These are phyloP conservation scores for Chenopodium formosanum DNA, from an alignment of 148 eudicot species.

Conservation along the genomic window DNA sequence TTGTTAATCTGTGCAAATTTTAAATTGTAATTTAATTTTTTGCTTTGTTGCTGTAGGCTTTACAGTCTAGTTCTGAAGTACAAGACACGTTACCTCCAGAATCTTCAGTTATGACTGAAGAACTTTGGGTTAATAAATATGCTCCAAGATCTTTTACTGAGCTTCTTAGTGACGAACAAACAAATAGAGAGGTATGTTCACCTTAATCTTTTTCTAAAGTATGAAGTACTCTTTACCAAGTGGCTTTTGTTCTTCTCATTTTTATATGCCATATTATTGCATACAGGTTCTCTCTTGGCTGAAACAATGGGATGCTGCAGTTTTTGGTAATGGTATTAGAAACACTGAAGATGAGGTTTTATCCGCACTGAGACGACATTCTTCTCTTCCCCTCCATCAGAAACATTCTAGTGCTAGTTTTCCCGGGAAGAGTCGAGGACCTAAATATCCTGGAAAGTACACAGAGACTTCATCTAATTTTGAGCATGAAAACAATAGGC, in stretches of 20 bases:
- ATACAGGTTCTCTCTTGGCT: constrained; percentile 89
- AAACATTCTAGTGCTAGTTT: constrained; percentile 47
- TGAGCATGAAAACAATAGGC: constrained; percentile 40
- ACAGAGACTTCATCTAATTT: constrained; percentile 25
- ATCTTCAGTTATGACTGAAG: constrained; percentile 50
- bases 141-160: constrained; percentile 91
- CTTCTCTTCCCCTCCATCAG: constrained; percentile 55
- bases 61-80: constrained; percentile 62
- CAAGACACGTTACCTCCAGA: constrained; percentile 34
- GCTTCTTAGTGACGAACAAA: constrained; percentile 95
- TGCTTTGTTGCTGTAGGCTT: constrained; percentile 44
- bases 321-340: constrained; percentile 82
- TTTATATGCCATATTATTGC: constrained; percentile 9
- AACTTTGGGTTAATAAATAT: constrained; percentile 97
- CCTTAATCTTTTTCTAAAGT: neutral
- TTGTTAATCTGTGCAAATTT: too few relatives aligned
- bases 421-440: constrained; percentile 46
- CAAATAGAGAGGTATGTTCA: constrained; percentile 81
- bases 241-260: constrained; percentile 11
- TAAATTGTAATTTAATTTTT: too few relatives aligned
- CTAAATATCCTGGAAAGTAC: constrained; percentile 30
- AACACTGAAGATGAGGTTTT: constrained; percentile 82
- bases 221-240: constrained; percentile 6
- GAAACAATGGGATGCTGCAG: constrained; percentile 95
- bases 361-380: constrained; percentile 77